Conservation (phyloP, 441 rosid genomes). For the Gossypium davidsonii region DNA sequence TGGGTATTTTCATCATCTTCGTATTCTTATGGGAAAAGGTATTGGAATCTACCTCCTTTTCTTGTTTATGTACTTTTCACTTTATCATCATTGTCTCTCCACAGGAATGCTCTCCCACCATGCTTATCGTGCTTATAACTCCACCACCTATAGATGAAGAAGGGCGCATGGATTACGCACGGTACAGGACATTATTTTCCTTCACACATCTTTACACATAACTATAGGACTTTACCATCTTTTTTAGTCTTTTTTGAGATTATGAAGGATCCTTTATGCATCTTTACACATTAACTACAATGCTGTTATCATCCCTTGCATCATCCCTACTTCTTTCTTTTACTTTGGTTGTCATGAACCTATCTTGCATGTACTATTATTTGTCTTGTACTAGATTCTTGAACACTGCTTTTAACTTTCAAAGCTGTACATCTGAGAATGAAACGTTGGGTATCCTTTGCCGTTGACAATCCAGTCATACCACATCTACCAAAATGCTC, state of each 20-base stretch:
- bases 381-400: background rate
- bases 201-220: background rate
- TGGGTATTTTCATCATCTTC: background rate
- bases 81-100: constrained; percentile 14
- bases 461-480: background rate
- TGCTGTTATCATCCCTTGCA: background rate
- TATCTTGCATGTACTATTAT: background rate
- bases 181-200: constrained; percentile 27
- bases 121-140: constrained; percentile 68
- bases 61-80: background rate
- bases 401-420: background rate
- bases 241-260: background rate
- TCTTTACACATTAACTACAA: background rate
- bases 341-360: background rate
- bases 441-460: background rate
- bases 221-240: background rate
- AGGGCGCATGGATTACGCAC: constrained; percentile 61
- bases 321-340: background rate
- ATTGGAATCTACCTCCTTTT: background rate
- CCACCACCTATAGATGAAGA: constrained; percentile 81
- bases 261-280: background rate
- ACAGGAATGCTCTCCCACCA: constrained; percentile 61
- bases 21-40: background rate
- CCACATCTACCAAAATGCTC: background rate
- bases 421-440: background rate